Base-by-base conservation (phyloP, 1,284 basidiomycete species). In the Ceratobasidium papillatum region DNA sequence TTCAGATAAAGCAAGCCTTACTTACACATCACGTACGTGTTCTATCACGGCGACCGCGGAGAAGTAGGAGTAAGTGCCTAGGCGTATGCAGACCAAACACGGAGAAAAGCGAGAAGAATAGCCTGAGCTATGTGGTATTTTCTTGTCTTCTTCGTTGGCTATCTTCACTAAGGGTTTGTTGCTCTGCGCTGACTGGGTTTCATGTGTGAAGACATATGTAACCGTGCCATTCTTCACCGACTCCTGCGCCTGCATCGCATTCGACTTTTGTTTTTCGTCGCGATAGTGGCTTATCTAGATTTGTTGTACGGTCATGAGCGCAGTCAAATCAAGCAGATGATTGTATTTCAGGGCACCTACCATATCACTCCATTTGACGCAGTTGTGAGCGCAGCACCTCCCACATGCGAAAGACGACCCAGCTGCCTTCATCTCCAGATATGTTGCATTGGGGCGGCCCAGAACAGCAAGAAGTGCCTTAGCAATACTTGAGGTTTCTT, bases 321-420 rank as follows among this genome's bases (percentile, higher is more conserved):
- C 3, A 19, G 19, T 36, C 9, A n/a, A 14, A 25, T 32, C 19
- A 19, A 61, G 25, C 7, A 7, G 59, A 14, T 5, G 5, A 11
- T 19, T 14, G 30, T n/a, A 14, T 34, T 22, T 9, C 12, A 32
- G 17, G n/a, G 5, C 22, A 11, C 41, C 5, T n/a, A 59, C 69
- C 17, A 72, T 22, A 14, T 62, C 11, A 14, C 38, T 62, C 69
- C 69, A 72, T 12, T 41, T 36, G 14, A 38, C 17, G 4, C 27
- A 25, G 22, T 2, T 22, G 27, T 32, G 17, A 43, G 27, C 17
- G 17, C 19, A 17, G 34, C 69, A 72, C 30, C 69, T 11, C 32
- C 58, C 69, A 51, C 69, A 72, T 12, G 22, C 19, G n/a, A 72
- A 72, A n/a, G 19, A 41, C 2, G 34, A 11, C 30, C 69, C 69